These are phyloP conservation scores for Podaxis sp. DNA, from an alignment of 768 basidiomycete genomes.

Conservation along the genomic window DNA sequence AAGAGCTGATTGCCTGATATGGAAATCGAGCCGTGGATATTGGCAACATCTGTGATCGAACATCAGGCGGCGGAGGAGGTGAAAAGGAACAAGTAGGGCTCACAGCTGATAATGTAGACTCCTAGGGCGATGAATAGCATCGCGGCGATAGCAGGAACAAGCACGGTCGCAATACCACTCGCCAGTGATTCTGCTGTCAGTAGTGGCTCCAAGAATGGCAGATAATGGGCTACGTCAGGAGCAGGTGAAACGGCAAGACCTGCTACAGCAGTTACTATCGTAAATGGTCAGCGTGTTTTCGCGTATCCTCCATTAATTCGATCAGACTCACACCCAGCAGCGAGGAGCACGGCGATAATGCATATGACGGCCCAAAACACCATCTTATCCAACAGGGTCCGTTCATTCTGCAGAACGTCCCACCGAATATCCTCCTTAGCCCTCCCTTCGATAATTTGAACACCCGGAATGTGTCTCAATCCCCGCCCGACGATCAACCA, in stretches of 20 bases:
- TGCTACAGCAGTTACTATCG: conserved; percentile 65
- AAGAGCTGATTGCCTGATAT: conserved; percentile 61
- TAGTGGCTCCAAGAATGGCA: conserved; percentile 62
- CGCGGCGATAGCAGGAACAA: conserved; percentile 66
- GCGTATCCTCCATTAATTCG: conserved; percentile 12
- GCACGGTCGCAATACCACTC: conserved; percentile 63
- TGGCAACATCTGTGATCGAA: conserved; percentile 44
- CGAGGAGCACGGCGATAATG: conserved; percentile 51
- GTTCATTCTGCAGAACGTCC: conserved; percentile 69
- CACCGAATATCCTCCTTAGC: conserved; percentile 84
- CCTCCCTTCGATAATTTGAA: conserved; percentile 73
- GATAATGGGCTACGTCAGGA: conserved; percentile 70
- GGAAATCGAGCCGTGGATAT: conserved; percentile 58
- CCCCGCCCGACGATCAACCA: conserved; percentile 79
- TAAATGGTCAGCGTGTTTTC: conserved; percentile 7
- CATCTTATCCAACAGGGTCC: conserved; percentile 41
- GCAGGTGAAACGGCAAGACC: conserved; percentile 68
- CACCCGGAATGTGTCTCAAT: conserved; percentile 57
- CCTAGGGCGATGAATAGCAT: conserved; percentile 59
- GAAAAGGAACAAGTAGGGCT: conserved; percentile 25
- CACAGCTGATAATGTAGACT: conserved; percentile 54
- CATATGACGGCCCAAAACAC: conserved; percentile 61
- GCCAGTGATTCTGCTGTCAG: conserved; percentile 48
- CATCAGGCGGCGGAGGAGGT: conserved; percentile 13
- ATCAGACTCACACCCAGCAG: conserved; percentile 55